Conservation (phyloP, 441 rosid genomes). For the Gossypium lobatum region DNA sequence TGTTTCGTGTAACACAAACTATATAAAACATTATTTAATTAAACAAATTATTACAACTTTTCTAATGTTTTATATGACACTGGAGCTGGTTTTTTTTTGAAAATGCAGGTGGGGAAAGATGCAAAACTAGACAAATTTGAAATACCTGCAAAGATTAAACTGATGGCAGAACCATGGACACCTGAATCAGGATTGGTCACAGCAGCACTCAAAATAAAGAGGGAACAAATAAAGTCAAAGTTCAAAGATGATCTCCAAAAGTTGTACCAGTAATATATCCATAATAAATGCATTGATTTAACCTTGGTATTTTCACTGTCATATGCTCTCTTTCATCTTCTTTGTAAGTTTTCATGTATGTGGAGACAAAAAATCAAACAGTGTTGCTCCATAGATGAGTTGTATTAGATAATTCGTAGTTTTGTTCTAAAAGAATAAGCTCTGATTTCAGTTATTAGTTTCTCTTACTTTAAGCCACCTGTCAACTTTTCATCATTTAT, state of each 20-base stretch:
- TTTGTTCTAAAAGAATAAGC: no score
- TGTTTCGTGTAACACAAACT: no score
- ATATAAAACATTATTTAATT: no score
- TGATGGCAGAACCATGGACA: conserved; percentile 76
- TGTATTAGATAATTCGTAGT: no score
- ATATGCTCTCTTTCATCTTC: no score
- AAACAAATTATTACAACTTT: no score
- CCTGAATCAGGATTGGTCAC: conserved; percentile 85
- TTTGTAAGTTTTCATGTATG: no score
- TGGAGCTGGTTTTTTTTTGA: conserved; percentile 1
- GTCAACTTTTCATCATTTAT: no score
- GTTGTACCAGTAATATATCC: conserved; percentile 38
- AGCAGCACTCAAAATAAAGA: conserved; percentile 81
- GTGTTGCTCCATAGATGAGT: no score
- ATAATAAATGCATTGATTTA: background rate
- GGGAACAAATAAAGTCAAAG: conserved; percentile 64
- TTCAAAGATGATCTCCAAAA: conserved; percentile 65
- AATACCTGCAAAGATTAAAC: conserved; percentile 67
- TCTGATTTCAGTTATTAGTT: no score
- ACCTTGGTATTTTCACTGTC: background rate
- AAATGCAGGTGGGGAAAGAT: conserved; percentile 53
- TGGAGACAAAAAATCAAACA: no score
- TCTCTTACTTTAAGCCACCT: no score
- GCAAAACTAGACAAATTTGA: conserved; percentile 75
- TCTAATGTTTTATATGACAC: background rate